A percentile compares a stretch with the other conserved stretches of the same genome.
Conservation (phyloP, 75 land plant species). For the Chamaecyparis obtusa region DNA sequence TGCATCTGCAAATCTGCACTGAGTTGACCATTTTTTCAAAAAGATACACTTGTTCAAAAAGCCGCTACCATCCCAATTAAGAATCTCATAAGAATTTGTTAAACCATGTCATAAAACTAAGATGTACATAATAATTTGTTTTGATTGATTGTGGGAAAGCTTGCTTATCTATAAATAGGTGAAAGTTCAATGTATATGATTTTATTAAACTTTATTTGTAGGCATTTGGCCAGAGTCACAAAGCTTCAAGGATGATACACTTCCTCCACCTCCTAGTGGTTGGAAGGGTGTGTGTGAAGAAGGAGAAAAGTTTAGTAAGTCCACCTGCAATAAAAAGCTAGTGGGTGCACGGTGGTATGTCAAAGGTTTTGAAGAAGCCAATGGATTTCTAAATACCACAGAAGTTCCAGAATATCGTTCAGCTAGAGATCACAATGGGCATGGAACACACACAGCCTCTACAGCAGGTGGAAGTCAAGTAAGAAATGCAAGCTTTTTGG, state of each 20-base stretch:
- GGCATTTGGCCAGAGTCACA: constrained; percentile 86
- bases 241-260: constrained; percentile 54
- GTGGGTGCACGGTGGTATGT: constrained; percentile 65
- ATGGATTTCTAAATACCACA: constrained; percentile 28
- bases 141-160: too few species aligned
- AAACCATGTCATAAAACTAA: too few species aligned
- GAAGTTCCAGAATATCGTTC: constrained; percentile 38
- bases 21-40: too few species aligned
- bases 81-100: too few species aligned
- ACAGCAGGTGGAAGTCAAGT: constrained; percentile 53
- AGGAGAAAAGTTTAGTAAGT: constrained; percentile 42
- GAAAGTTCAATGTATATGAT: background rate
- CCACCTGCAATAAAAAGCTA: constrained; percentile 62
- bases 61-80: too few species aligned
- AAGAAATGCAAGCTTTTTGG: constrained; percentile 25
- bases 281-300: constrained; percentile 73
- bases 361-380: constrained; percentile 43
- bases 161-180: background rate
- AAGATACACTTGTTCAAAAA: too few species aligned
- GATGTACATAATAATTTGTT: too few species aligned
- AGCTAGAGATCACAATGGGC: constrained; percentile 60
- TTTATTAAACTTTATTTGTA: background rate
- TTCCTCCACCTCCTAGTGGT: constrained; percentile 40
- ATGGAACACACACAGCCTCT: constrained; percentile 76
- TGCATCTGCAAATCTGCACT: too few species aligned